phyloP scores from a whole-genome alignment of 768 basidiomycete species.

The Erythrobasidium yunnanense region DNA sequence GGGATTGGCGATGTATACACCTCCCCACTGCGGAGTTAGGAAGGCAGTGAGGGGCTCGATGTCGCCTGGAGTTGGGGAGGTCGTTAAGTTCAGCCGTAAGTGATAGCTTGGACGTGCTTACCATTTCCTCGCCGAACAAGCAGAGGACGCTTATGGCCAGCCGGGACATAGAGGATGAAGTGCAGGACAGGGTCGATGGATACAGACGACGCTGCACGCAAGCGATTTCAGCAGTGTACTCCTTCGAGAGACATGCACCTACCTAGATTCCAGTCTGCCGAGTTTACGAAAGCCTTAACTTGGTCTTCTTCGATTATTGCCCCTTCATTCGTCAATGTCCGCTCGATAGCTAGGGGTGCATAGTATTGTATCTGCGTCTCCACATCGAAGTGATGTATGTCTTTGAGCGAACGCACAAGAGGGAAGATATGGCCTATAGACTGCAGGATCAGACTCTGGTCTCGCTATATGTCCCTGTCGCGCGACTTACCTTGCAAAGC shows the following conservation, averaged over 20 bases:
- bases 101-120: conserved; percentile 36
- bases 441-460: background rate
- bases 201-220: conserved; percentile 64
- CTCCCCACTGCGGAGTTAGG: conserved; percentile 86
- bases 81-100: no score
- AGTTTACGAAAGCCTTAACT: conserved; percentile 85
- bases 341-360: conserved; percentile 74
- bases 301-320: conserved; percentile 67
- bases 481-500: conserved; percentile 54
- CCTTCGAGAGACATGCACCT: conserved; percentile 29
- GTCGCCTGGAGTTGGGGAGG: conserved; percentile 44
- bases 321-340: conserved; percentile 42
- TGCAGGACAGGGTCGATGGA: conserved; percentile 90
- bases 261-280: conserved; percentile 93
- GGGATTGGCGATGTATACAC: conserved; percentile 64
- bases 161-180: conserved; percentile 80
- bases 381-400: conserved; percentile 78
- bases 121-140: conserved; percentile 53
- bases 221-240: conserved; percentile 7
- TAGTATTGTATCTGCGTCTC: conserved; percentile 91
- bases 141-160: conserved; percentile 57
- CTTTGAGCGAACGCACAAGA: conserved; percentile 51
- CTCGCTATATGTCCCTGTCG: background rate
- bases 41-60: conserved; percentile 56
- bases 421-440: conserved; percentile 59